Base-by-base conservation (phyloP, 495 filamentous ascomycete species). In the Penicillium lividum region DNA sequence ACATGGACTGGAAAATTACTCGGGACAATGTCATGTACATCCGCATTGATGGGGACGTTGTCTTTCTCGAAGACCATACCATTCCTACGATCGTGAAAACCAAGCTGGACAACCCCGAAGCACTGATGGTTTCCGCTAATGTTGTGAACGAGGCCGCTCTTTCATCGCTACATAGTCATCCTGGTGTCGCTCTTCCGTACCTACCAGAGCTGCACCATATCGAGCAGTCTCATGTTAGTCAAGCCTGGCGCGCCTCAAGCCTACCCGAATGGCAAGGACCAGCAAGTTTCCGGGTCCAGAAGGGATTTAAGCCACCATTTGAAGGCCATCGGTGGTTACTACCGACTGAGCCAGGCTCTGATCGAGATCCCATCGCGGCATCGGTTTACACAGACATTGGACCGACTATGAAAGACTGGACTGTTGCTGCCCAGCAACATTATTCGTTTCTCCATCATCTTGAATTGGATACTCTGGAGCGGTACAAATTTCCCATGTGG, bases 1-100 rank as follows among this genome's bases (percentile, higher is more conserved):
- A 59, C 3, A 65, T 62, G 50, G 51, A 64, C 13, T 74, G 58
- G 61, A 58, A 59, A 22, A 48, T 54, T 25, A 43, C 49, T 7
- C 28, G 53, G 15, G 43, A 73, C 11, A 57, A 76, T 42, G 68
- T 70, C 16, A 75, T 84, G 51, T 82, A 81, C 55, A 72, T 84
- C 54, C 81, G 80, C 60, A 84, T 85, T 28, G 82, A 84, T 59
- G 82, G 82, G 7, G 82, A 84, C 58, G 72, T 80, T 45, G 75
- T 83, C 15, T 85, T 76, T 54, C 59, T 85, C 13, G 80, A 83
- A 51, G 80, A 82, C 43, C 70, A 78, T 53, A 71, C 80, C 42
- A 83, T 85, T 43, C 73, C 81, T 1, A 75, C 76, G 7, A 68
- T 85, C 2, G 73, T 84, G 27, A 79, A 81, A 44, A 82, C 80